phyloP scores from a whole-genome alignment of 768 basidiomycete genomes.

The Leccinellum luteum region DNA sequence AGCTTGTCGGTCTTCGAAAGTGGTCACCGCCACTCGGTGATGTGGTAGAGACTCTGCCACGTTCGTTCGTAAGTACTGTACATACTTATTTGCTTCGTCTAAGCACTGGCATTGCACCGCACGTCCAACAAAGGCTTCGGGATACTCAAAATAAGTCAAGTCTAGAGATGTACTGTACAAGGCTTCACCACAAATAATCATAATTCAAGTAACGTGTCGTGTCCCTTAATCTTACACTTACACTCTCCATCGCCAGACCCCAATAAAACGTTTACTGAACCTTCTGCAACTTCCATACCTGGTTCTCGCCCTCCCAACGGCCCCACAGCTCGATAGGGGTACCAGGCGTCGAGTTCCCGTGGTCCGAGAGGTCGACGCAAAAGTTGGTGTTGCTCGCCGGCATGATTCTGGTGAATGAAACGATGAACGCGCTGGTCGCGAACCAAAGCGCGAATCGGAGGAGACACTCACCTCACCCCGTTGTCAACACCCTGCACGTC shows the following conservation, averaged over 20 bases:
- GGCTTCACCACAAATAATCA: background rate
- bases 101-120: no score
- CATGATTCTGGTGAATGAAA: conserved; percentile 37
- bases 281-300: conserved; percentile 42
- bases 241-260: background rate
- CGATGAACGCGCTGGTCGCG: background rate
- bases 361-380: conserved; percentile 46
- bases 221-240: background rate
- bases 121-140: no score
- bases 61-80: no score
- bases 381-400: conserved; percentile 38
- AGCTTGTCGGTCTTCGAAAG: no score
- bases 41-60: no score
- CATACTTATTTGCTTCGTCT: no score
- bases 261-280: background rate
- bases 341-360: conserved; percentile 45
- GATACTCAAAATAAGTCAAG: no score
- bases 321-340: conserved; percentile 48
- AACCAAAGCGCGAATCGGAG: background rate
- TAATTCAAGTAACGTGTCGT: background rate
- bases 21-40: no score
- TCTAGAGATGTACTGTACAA: no score
- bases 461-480: conserved; percentile 41
- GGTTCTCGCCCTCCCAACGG: conserved; percentile 48
- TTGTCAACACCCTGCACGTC: conserved; percentile 38